Percentiles rank a stretch among this genome's conserved stretches.
Evolutionary conservation across 2,329 filamentous ascomycete species (phyloP).

Genomic region (Metarhizium album): DNA sequence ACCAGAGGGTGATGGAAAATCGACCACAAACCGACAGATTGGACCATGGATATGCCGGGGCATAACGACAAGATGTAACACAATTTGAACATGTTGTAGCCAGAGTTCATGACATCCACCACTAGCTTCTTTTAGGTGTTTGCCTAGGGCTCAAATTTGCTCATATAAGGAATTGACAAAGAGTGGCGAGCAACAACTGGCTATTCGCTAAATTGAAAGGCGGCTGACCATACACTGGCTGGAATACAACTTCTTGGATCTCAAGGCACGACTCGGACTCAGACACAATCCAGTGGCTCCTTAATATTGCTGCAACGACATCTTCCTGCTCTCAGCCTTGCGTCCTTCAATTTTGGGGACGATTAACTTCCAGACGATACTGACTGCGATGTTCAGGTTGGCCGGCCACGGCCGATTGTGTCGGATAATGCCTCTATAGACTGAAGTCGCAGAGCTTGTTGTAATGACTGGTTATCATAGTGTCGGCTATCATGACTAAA

Average conservation of each 20-base stretch:
- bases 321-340: not conserved
- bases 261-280: slow-evolving; percentile 7
- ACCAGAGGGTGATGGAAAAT: not conserved
- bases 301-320: slow-evolving; percentile 3
- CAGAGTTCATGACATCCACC: slow-evolving; percentile 1
- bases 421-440: too few relatives aligned
- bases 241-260: slow-evolving; percentile 9
- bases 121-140: not conserved
- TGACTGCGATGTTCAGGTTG: slow-evolving; percentile 1
- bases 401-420: not conserved
- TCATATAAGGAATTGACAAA: slow-evolving; percentile 9
- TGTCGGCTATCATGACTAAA: too few relatives aligned
- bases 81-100: not conserved
- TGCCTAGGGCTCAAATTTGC: slow-evolving; percentile 1
- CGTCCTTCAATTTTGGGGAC: slow-evolving; percentile 3
- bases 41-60: not conserved
- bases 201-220: slow-evolving; percentile 9
- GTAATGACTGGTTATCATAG: not conserved
- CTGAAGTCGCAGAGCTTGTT: not conserved
- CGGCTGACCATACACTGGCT: slow-evolving; percentile 2
- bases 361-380: slow-evolving; percentile 3
- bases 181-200: slow-evolving; percentile 7
- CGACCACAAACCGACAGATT: not conserved
- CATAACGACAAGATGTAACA: not conserved
- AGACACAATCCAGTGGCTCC: slow-evolving; percentile 1